Percentiles rank a stretch among this genome's conserved stretches.
Conservation (phyloP, 2,329 filamentous ascomycete species). For the Penicillium capsulatum region DNA sequence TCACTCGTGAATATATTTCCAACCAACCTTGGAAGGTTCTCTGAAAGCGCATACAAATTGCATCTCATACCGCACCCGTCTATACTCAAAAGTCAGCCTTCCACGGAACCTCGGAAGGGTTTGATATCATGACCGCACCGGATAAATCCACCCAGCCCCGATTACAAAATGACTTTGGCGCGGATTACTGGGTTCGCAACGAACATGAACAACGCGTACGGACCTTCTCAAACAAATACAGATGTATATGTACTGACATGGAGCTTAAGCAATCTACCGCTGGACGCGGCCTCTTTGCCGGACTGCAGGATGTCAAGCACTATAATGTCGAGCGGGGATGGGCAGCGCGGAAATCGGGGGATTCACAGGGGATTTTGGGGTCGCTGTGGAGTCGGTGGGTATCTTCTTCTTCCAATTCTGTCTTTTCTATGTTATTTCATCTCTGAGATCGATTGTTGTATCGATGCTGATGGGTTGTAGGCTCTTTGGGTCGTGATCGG, state of each 20-base stretch:
- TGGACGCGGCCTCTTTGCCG: constrained; percentile 38
- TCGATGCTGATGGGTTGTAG: background rate
- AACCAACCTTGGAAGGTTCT: no score
- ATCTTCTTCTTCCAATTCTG: no score
- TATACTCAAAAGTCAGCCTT: no score
- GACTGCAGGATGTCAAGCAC: constrained; percentile 37
- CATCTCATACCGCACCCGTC: no score
- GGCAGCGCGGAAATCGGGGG: constrained; percentile 27
- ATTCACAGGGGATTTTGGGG: constrained; percentile 15
- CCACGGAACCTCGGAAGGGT: no score
- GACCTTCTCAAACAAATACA: constrained; percentile 17
- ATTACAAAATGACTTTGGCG: constrained; percentile 34
- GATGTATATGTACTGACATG: no score
- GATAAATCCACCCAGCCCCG: constrained; percentile 15
- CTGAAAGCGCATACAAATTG: no score
- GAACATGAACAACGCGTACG: constrained; percentile 23
- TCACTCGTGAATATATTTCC: no score
- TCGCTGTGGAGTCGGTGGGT: constrained; percentile 24
- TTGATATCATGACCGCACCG: constrained; percentile 9
- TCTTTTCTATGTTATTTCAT: constrained; percentile 8
- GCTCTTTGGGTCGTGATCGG: no score
- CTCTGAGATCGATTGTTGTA: constrained; percentile 1
- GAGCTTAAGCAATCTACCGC: constrained; percentile 29
- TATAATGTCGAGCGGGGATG: constrained; percentile 39
- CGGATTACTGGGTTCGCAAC: constrained; percentile 35